Percentiles rank a stretch among this genome's conserved stretches.
These are phyloP conservation scores for Massariosphaeria phaeospora DNA, from an alignment of 495 filamentous ascomycete genomes.

Conservation along the genomic window DNA sequence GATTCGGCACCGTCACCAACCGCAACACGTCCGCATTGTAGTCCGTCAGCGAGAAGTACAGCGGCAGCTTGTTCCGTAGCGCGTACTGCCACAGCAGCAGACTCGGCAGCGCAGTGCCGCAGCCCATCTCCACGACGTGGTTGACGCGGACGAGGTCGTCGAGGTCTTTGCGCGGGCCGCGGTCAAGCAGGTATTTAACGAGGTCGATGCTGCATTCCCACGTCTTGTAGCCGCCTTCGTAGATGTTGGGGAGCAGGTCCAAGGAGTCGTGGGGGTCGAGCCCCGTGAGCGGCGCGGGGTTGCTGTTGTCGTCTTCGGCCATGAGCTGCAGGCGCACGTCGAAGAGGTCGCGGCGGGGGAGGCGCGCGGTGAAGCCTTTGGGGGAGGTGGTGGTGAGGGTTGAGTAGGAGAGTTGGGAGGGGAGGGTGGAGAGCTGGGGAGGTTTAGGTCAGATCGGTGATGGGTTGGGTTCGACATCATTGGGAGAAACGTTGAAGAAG, in stretches of 20 bases:
- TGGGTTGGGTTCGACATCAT: not conserved
- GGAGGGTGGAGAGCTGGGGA: constrained; percentile 58
- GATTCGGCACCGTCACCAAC: constrained; percentile 83
- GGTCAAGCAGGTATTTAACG: constrained; percentile 58
- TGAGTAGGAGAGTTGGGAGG: constrained; percentile 73
- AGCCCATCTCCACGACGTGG: constrained; percentile 81
- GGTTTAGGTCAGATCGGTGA: not conserved
- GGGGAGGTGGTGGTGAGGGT: constrained; percentile 51
- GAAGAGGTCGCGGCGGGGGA: constrained; percentile 86
- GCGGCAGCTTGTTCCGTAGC: constrained; percentile 44
- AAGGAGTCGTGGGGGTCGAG: constrained; percentile 68
- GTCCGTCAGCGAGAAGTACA: constrained; percentile 73
- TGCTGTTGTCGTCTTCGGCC: constrained; percentile 64
- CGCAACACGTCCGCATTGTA: constrained; percentile 84
- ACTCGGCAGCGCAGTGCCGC: constrained; percentile 82
- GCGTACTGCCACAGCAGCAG: constrained; percentile 70
- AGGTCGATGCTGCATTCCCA: constrained; percentile 95
- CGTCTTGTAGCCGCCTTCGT: constrained; percentile 98
- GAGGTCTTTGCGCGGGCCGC: constrained; percentile 38
- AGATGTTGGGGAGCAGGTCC: constrained; percentile 84
- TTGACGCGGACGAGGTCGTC: constrained; percentile 41
- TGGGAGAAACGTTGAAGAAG: not conserved
- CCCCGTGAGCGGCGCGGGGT: constrained; percentile 42
- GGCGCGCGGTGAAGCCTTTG: constrained; percentile 46
- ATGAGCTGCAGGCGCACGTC: constrained; percentile 92